Percentiles rank a stretch among this genome's conserved stretches.
Evolutionary conservation across 116 monocot species (phyloP).

Genomic region (Phalaenopsis hybrid): DNA sequence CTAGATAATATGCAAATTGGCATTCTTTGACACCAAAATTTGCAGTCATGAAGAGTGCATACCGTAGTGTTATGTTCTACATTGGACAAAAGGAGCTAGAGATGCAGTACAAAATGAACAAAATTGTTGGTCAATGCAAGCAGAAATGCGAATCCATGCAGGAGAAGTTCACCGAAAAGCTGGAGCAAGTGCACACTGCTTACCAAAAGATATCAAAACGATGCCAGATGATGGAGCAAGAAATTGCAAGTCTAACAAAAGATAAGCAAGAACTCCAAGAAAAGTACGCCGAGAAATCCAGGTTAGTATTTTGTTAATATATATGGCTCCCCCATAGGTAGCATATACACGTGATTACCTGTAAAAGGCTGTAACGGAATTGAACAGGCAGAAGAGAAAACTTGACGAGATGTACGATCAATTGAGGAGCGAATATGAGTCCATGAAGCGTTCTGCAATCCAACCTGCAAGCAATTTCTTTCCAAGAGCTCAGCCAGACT

Average conservation of each 20-base stretch:
- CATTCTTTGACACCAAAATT: constrained; percentile 20
- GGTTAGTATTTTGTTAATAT: constrained; percentile 54
- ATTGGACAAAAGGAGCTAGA: constrained; percentile 93
- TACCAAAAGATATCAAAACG: constrained; percentile 93
- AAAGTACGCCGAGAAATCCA: constrained; percentile 94
- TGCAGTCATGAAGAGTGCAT: constrained; percentile 89
- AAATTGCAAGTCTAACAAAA: constrained; percentile 71
- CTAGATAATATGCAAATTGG: background rate
- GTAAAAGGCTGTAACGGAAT: background rate
- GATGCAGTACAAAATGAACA: constrained; percentile 96
- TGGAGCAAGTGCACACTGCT: constrained; percentile 79
- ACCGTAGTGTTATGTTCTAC: constrained; percentile 90
- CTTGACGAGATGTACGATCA: constrained; percentile 99
- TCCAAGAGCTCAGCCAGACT: constrained; percentile 53
- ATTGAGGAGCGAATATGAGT: constrained; percentile 76
- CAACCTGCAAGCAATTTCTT: constrained; percentile 70
- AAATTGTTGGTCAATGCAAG: constrained; percentile 68
- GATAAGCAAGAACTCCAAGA: constrained; percentile 98
- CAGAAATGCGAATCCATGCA: constrained; percentile 96
- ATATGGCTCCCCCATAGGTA: background rate
- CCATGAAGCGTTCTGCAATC: constrained; percentile 75
- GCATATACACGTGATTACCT: background rate
- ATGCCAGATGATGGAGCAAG: constrained; percentile 94
- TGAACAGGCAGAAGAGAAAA: constrained; percentile 89
- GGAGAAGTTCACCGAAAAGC: constrained; percentile 87